A percentile compares a stretch with the other conserved stretches of the same genome.
These are phyloP conservation scores for Rhypophila decipiens DNA, from an alignment of 495 filamentous ascomycete species.

Conservation along the genomic window DNA sequence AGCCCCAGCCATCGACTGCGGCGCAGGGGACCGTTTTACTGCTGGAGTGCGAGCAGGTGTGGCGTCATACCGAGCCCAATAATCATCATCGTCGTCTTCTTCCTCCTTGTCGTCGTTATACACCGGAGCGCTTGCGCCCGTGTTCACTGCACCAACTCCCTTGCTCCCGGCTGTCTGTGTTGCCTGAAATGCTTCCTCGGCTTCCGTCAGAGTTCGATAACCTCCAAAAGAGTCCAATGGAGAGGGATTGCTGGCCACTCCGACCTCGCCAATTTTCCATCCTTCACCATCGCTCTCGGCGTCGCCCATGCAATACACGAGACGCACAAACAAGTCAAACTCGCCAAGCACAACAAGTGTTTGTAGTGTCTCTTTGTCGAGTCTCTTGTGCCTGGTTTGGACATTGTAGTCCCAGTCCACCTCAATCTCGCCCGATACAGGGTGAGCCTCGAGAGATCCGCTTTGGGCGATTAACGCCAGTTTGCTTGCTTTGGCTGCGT, in stretches of 20 bases:
- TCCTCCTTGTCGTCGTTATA: constrained; percentile 33
- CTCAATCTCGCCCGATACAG: constrained; percentile 88
- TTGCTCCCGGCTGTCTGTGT: constrained; percentile 15
- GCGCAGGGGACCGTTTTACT: constrained; percentile 54
- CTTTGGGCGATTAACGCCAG: constrained; percentile 60
- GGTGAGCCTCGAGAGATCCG: constrained; percentile 76
- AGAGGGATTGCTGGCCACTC: constrained; percentile 46
- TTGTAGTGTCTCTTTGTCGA: constrained; percentile 85
- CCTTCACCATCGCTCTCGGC: constrained; percentile 59
- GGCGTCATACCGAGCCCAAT: constrained; percentile 91
- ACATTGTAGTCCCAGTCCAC: constrained; percentile 55
- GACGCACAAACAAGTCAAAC: constrained; percentile 45
- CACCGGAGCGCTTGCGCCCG: constrained; percentile 5
- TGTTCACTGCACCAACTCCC: constrained; percentile 1
- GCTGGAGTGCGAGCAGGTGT: constrained; percentile 74
- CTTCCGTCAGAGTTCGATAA: constrained; percentile 30
- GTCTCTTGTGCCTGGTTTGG: constrained; percentile 59
- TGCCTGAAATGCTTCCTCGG: constrained; percentile 36
- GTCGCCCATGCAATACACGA: constrained; percentile 53
- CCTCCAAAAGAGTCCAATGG: constrained; percentile 36
- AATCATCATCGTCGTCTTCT: constrained; percentile 80
- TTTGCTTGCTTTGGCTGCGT: constrained; percentile 56
- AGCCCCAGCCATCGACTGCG: constrained; percentile 20
- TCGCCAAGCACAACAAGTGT: constrained; percentile 53
- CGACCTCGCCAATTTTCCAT: constrained; percentile 81